Conservation (phyloP, 805 yeast genomes). For the Ogataea pilisensis region DNA sequence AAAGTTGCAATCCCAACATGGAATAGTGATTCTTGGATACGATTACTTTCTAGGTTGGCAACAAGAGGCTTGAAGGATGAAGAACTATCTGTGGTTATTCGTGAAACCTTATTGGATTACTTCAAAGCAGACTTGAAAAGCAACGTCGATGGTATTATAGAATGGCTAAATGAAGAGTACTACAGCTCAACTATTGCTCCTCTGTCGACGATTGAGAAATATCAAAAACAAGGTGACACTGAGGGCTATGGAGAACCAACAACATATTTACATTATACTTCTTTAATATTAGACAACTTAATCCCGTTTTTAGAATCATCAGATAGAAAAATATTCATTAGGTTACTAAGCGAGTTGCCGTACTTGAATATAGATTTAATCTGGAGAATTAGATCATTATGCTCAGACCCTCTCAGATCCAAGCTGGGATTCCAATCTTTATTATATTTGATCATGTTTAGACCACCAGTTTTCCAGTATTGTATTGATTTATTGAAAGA, state of each 20-base stretch:
- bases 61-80: constrained; percentile 66
- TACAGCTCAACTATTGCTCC: constrained; percentile 38
- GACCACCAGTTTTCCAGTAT: constrained; percentile 73
- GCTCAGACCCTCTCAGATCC: constrained; percentile 81
- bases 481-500: constrained; percentile 48
- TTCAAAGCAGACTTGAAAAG: constrained; percentile 68
- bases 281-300: constrained; percentile 67
- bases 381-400: constrained; percentile 61
- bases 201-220: not conserved
- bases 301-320: constrained; percentile 79
- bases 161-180: constrained; percentile 96
- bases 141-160: constrained; percentile 70
- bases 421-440: constrained; percentile 79
- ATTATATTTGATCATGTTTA: constrained; percentile 78
- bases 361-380: constrained; percentile 61
- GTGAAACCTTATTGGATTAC: constrained; percentile 68
- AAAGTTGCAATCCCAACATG: constrained; percentile 49
- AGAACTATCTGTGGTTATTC: constrained; percentile 54
- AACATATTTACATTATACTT: constrained; percentile 64
- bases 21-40: constrained; percentile 70
- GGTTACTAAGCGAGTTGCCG: constrained; percentile 87
- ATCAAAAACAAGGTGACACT: constrained; percentile 7
- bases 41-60: constrained; percentile 69
- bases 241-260: constrained; percentile 15
- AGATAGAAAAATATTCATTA: constrained; percentile 76